A percentile compares a stretch with the other conserved stretches of the same genome.
phyloP scores from a whole-genome alignment of 192 early-diverging fungal species.

The Coemansia reversa region DNA sequence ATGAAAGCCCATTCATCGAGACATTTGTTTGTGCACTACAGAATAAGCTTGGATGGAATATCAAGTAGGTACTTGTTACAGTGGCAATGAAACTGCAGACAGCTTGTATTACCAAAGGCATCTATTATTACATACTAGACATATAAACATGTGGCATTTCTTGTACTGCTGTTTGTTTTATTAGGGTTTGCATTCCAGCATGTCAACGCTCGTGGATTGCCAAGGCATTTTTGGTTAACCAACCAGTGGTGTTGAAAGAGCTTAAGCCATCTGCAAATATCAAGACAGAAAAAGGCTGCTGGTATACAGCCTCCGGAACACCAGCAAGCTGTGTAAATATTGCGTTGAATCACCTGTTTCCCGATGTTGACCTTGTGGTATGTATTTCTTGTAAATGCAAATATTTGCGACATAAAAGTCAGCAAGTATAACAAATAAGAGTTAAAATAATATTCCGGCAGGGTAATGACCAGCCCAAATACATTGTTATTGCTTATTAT shows the following conservation, averaged over 20 bases:
- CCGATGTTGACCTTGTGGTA: constrained; percentile 40
- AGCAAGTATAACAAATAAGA: too few species aligned
- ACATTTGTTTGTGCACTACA: constrained; percentile 12
- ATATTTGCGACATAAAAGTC: too few species aligned
- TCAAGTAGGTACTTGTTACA: constrained; percentile 6
- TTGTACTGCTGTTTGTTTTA: neutral
- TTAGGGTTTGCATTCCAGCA: constrained; percentile 30
- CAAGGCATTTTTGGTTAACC: constrained; percentile 31
- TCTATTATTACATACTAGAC: neutral
- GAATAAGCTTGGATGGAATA: constrained; percentile 11
- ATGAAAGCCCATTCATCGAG: constrained; percentile 36
- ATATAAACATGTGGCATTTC: neutral
- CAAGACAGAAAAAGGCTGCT: constrained; percentile 7
- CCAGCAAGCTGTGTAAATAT: constrained; percentile 38
- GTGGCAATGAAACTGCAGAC: neutral
- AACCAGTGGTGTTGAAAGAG: constrained; percentile 12
- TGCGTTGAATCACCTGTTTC: constrained; percentile 27
- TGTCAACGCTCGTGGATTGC: constrained; percentile 32
- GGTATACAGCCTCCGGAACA: constrained; percentile 23
- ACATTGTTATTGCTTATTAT: too few species aligned
- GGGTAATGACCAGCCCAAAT: too few species aligned
- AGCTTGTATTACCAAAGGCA: too few species aligned
- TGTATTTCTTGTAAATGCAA: constrained; percentile 5
- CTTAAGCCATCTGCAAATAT: constrained; percentile 7
- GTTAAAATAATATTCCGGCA: too few species aligned